These are phyloP conservation scores for Dactylellina leptospora DNA, from an alignment of 2,329 filamentous ascomycete genomes.

Conservation along the genomic window DNA sequence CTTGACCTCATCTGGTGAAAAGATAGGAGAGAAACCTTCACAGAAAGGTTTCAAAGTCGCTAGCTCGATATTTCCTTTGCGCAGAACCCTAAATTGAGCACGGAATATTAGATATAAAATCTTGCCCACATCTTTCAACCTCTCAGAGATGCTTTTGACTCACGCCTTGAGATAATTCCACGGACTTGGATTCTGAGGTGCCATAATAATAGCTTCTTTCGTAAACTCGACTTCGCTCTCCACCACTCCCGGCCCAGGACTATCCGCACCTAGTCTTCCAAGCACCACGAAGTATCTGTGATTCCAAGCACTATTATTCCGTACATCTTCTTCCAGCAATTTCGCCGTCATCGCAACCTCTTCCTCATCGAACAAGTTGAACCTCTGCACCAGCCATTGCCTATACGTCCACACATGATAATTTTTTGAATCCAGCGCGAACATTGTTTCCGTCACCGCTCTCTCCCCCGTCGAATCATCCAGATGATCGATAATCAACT, in stretches of 20 bases:
- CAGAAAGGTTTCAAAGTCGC: conserved; percentile 53
- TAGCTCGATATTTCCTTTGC: conserved; percentile 25
- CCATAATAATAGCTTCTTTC: conserved; percentile 75
- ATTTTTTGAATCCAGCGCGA: conserved; percentile 89
- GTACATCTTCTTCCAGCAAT: conserved; percentile 80
- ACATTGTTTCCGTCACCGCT: conserved; percentile 80
- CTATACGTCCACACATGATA: conserved; percentile 98
- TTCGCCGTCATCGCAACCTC: conserved; percentile 76
- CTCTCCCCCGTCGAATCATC: conserved; percentile 72
- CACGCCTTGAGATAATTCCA: conserved; percentile 85
- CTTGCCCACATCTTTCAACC: conserved; percentile 58
- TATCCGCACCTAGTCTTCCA: conserved; percentile 29
- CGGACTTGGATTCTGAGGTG: conserved; percentile 91
- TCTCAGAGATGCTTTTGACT: conserved; percentile 25
- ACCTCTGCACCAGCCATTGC: conserved; percentile 73
- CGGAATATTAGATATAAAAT: conserved; percentile 64
- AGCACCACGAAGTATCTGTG: conserved; percentile 96
- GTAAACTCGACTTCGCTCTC: conserved; percentile 80
- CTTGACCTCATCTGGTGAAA: conserved; percentile 55
- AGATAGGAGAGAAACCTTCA: conserved; percentile 54
- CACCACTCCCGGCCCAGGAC: conserved; percentile 71
- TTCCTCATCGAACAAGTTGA: conserved; percentile 67
- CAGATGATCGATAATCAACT: conserved; percentile 71
- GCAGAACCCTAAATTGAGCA: conserved; percentile 59
- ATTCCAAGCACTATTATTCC: conserved; percentile 98